phyloP scores from a whole-genome alignment of 225 moss, liverwort and hornwort genomes.

The Climacium dendroides region DNA sequence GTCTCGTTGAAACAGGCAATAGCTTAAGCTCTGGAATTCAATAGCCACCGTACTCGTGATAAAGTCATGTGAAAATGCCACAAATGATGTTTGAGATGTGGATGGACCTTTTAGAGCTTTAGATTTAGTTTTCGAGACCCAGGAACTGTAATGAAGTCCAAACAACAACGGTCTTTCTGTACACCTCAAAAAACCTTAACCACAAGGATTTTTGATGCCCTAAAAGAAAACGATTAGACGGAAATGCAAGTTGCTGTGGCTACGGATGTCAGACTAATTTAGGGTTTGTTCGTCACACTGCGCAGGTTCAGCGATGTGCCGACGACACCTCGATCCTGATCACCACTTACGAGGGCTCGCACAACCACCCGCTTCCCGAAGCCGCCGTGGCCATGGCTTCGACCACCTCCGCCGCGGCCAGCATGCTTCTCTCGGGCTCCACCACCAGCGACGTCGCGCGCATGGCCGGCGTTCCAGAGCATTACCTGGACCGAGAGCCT shows the following conservation, averaged over 20 bases:
- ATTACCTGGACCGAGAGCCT: neutral
- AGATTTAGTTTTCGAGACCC: neutral
- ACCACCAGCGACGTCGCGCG: slow-evolving; percentile 32
- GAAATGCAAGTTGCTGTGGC: neutral
- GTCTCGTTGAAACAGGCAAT: neutral
- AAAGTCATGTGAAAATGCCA: neutral
- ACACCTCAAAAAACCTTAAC: no score
- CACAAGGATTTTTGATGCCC: neutral
- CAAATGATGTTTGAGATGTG: neutral
- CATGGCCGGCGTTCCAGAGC: slow-evolving; percentile 19
- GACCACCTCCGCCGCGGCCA: slow-evolving; percentile 62
- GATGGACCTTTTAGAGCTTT: neutral
- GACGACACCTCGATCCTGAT: slow-evolving; percentile 47
- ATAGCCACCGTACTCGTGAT: neutral
- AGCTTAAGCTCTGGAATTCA: neutral
- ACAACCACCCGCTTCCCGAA: slow-evolving; percentile 57
- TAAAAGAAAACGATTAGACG: neutral
- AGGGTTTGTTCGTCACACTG: neutral
- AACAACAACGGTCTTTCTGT: no score
- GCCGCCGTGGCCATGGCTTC: slow-evolving; percentile 60
- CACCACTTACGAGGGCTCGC: slow-evolving; percentile 59
- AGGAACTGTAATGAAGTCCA: neutral
- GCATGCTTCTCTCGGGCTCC: slow-evolving; percentile 60
- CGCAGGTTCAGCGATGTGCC: slow-evolving; percentile 66
- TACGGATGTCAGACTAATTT: neutral